Evolutionary conservation across 2,329 filamentous ascomycete genomes (phyloP).

Genomic region (Scedosporium apiospermum): DNA sequence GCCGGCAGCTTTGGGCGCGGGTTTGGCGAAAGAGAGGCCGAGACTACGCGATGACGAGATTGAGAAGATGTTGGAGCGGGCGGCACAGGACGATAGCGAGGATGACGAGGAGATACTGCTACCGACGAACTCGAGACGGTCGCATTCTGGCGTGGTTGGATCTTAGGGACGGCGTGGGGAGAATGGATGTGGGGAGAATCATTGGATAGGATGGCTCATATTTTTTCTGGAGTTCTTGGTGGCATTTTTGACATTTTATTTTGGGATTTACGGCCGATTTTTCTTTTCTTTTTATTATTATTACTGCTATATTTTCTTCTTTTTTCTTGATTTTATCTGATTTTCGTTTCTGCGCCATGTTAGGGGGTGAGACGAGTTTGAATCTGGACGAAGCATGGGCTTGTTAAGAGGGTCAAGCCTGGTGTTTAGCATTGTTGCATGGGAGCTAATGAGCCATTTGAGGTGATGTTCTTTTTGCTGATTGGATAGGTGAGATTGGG

Average conservation of each 20-base stretch:
- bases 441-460: background rate
- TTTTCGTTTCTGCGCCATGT: too few relatives aligned
- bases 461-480: background rate
- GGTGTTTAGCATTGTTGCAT: background rate
- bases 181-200: background rate
- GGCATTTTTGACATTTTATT: background rate
- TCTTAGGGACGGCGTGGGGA: background rate
- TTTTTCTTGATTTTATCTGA: background rate
- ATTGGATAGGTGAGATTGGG: background rate
- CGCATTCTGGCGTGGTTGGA: background rate
- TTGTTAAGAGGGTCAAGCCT: background rate
- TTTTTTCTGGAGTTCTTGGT: background rate
- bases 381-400: background rate
- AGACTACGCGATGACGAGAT: slow-evolving; percentile 44
- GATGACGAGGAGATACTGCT: slow-evolving; percentile 51
- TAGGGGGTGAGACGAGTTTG: background rate
- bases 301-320: background rate
- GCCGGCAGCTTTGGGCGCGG: slow-evolving; percentile 35
- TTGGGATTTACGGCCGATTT: background rate
- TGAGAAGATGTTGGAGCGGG: slow-evolving; percentile 47
- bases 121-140: slow-evolving; percentile 16
- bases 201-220: background rate
- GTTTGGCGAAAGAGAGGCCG: background rate
- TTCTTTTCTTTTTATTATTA: background rate
- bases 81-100: slow-evolving; percentile 36